A percentile compares a stretch with the other conserved stretches of the same genome.
These are phyloP conservation scores for Nyctanthes arbortristis DNA, from an alignment of 257 asterid species.

Conservation along the genomic window DNA sequence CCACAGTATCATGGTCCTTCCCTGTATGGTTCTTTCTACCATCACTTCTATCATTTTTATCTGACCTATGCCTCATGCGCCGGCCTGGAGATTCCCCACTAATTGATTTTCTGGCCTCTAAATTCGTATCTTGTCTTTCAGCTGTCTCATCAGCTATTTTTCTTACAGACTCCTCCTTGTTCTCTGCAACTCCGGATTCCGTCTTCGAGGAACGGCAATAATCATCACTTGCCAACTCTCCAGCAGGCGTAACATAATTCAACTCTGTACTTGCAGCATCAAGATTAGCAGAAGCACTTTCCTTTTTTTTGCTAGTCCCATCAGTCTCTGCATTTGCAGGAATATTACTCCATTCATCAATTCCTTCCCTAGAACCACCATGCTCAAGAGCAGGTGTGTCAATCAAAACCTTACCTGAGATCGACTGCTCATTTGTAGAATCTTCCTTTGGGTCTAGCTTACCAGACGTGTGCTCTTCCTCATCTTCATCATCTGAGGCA, in stretches of 20 bases:
- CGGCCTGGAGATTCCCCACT: conserved; percentile 36
- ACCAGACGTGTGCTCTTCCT: conserved; percentile 54
- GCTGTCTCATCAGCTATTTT: conserved; percentile 39
- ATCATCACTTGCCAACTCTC: conserved; percentile 29
- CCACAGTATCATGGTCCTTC: conserved; percentile 41
- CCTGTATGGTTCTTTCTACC: conserved; percentile 35
- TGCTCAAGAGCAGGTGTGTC: conserved; percentile 37
- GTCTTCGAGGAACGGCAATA: conserved; percentile 35
- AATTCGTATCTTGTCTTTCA: conserved; percentile 44
- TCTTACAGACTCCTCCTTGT: conserved; percentile 30
- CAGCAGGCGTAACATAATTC: conserved; percentile 34
- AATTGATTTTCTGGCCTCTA: conserved; percentile 35
- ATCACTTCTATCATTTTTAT: conserved; percentile 50
- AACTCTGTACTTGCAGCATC: conserved; percentile 28
- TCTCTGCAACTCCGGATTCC: conserved; percentile 34
- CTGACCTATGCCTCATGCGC: conserved; percentile 38
- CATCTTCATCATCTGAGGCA: conserved; percentile 91
- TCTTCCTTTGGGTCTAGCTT: conserved; percentile 39
- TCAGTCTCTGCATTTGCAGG: conserved; percentile 32
- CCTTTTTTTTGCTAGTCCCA: conserved; percentile 32
- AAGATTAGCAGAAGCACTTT: conserved; percentile 21
- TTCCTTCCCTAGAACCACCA: conserved; percentile 46
- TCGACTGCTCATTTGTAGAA: conserved; percentile 31
- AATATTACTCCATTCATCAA: conserved; percentile 25
- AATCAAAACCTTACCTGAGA: conserved; percentile 32